Evolutionary conservation across 768 basidiomycete species (phyloP).

Genomic region (Steccherinum ochraceum): DNA sequence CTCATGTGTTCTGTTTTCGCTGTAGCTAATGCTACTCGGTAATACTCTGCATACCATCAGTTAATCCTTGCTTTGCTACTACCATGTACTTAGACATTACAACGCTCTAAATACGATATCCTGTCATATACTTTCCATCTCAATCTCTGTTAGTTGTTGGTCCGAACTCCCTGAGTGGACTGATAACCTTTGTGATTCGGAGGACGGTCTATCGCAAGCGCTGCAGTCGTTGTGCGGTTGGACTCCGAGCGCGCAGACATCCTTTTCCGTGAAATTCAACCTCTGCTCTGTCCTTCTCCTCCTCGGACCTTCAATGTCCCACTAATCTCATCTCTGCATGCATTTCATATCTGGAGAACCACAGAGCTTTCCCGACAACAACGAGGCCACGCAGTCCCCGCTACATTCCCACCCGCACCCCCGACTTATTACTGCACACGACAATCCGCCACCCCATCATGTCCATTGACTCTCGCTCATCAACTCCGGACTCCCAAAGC

Average conservation of each 20-base stretch:
- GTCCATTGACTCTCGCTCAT: neutral
- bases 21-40: neutral
- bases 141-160: neutral
- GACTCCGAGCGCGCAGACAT: too few relatives aligned
- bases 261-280: too few relatives aligned
- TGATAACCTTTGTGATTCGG: neutral
- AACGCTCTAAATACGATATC: neutral
- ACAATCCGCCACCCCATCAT: neutral
- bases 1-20: slow-evolving; percentile 3
- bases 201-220: too few relatives aligned
- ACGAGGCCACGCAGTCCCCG: neutral
- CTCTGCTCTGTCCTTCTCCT: too few relatives aligned
- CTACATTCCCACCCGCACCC: neutral
- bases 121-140: neutral
- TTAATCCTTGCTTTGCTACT: neutral
- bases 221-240: too few relatives aligned
- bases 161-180: neutral
- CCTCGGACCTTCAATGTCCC: neutral
- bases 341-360: neutral
- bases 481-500: slow-evolving; percentile 23
- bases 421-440: neutral
- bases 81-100: neutral
- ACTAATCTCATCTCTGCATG: neutral
- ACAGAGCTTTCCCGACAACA: neutral
- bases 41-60: neutral